Base-by-base conservation (phyloP, 1,284 basidiomycete species). In the Ustilago cynodontis region DNA sequence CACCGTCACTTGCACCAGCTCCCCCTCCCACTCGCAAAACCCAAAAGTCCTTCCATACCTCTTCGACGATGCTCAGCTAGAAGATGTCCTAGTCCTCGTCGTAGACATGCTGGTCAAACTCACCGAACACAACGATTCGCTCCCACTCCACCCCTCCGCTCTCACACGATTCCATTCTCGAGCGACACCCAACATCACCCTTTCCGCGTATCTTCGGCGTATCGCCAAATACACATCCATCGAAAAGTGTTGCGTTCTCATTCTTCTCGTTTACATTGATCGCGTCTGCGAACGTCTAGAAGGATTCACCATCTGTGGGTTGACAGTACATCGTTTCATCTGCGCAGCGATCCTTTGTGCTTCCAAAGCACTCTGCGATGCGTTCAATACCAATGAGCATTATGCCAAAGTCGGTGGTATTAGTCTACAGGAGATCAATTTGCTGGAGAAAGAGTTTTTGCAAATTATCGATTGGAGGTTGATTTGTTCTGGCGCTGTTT, bases 401-500 rank as follows among this genome's bases (percentile, higher is more conserved):
- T 85, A 86, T 51, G 82, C 84, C 16, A 75, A 79, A 26, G 84
- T 86, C 0, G 84, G 84, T 4, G 84, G 84, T 2, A 85, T 86
- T 64, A 81, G 82, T 14, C 63, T 86, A 16, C 70, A 77, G 14
- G 84, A 86, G 74, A 78, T 86, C 62, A 86, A 86, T 58, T 64
- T 86, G 63, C 63, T 86, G n/a, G 84, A 86, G 45, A 85, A 84
- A 49, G 84, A 86, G 66, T 85, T 86, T 45, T 60, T 85, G 22
- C 75, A 75, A 41, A 78, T 80, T 57, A 86, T 86, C 54, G 81
- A 85, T 51, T 86, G 84, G 84, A 63, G 77, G 16, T 60, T 86
- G n/a, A 83, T 72, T 54, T 84, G 76, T 60, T 65, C 43, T 20
- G 82, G 75, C 20, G 61, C 75, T 1, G 68, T 83, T 28, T 63